Evolutionary conservation across 805 yeast genomes (phyloP).

Genomic region (Candida rishiriensis): DNA sequence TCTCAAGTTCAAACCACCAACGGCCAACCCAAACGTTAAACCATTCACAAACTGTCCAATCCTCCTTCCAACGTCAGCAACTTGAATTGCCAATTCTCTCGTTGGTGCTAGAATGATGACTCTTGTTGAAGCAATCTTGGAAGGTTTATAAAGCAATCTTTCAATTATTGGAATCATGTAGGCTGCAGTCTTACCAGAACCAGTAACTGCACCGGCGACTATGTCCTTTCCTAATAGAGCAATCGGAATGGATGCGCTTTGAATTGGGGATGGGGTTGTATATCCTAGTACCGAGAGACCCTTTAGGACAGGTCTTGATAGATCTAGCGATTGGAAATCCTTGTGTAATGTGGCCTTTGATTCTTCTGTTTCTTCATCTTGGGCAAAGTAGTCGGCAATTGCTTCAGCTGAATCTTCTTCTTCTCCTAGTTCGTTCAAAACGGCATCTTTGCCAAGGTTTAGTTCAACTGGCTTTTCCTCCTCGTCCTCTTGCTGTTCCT

Average conservation of each 20-base stretch:
- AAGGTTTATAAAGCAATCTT: slow-evolving; percentile 83
- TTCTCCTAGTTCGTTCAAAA: slow-evolving; percentile 19
- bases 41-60: slow-evolving; percentile 73
- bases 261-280: slow-evolving; percentile 89
- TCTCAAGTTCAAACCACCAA: slow-evolving; percentile 94
- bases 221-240: slow-evolving; percentile 92
- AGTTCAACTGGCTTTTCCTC: slow-evolving; percentile 13
- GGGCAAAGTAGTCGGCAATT: slow-evolving; percentile 73
- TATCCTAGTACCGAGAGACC: slow-evolving; percentile 81
- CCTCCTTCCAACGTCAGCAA: slow-evolving; percentile 86
- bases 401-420: slow-evolving; percentile 73
- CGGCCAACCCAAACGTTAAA: slow-evolving; percentile 88
- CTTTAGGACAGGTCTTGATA: slow-evolving; percentile 87
- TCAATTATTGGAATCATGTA: slow-evolving; percentile 94
- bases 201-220: slow-evolving; percentile 99
- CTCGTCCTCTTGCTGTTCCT: slow-evolving; percentile 30
- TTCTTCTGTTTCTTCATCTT: slow-evolving; percentile 46
- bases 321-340: slow-evolving; percentile 69
- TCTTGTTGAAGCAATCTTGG: slow-evolving; percentile 80
- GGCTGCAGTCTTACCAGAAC: slow-evolving; percentile 99
- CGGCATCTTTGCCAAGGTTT: slow-evolving; percentile 32
- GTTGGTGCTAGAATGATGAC: slow-evolving; percentile 93
- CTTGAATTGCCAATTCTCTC: slow-evolving; percentile 96
- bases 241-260: slow-evolving; percentile 87
- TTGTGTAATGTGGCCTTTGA: slow-evolving; percentile 42